These are phyloP conservation scores for Paratinospora sagittata DNA, from an alignment of 164 flowering plant genomes.

Conservation along the genomic window DNA sequence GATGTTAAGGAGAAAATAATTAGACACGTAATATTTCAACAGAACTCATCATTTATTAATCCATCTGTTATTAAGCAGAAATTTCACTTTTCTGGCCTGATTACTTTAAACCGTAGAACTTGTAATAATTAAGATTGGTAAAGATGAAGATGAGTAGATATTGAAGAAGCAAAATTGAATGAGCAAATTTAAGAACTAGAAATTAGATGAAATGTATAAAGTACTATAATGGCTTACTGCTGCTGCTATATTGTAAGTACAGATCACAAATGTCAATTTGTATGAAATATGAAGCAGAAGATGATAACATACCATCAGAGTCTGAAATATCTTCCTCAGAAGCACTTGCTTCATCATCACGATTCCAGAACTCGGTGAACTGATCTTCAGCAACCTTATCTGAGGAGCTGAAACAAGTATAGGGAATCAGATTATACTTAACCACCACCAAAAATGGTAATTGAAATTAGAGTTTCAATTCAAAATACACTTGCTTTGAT, in stretches of 20 bases:
- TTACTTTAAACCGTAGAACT: not conserved
- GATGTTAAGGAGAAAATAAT: not conserved
- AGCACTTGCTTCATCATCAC: constrained; percentile 62
- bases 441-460: not conserved
- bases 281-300: constrained; percentile 1
- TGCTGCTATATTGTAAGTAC: not conserved
- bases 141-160: not conserved
- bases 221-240: not conserved
- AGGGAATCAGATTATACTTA: not conserved
- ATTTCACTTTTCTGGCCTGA: not conserved
- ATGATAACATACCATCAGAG: constrained; percentile 51
- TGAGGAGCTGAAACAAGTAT: constrained; percentile 36
- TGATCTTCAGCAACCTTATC: constrained; percentile 30
- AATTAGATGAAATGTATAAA: not conserved
- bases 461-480: not conserved
- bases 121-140: not conserved
- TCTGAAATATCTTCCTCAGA: constrained; percentile 86
- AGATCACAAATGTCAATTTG: not conserved
- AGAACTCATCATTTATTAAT: not conserved
- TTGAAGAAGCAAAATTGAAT: not conserved
- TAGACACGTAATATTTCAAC: not conserved
- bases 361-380: constrained; percentile 74
- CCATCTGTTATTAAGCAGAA: not conserved
- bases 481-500: too few species aligned
- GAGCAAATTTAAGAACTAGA: not conserved